Conservation (phyloP, 495 filamentous ascomycete species). For the Parachaetomium inaequale region DNA sequence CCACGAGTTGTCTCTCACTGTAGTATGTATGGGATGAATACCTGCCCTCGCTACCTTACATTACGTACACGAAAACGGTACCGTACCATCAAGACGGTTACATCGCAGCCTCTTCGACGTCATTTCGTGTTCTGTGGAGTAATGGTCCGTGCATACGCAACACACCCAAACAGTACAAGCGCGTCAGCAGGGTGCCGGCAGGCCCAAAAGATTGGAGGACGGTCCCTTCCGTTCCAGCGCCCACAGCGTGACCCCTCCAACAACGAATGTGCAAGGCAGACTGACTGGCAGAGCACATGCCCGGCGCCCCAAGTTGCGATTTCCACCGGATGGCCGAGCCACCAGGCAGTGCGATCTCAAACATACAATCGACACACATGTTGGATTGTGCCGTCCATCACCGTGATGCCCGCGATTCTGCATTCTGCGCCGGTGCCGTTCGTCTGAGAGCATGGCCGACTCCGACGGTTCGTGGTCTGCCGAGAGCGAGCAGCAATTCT, state of each 20-base stretch:
- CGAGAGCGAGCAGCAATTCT: slow-evolving; percentile 89
- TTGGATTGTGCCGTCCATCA: slow-evolving; percentile 11
- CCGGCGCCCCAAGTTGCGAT: neutral
- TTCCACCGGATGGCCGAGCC: slow-evolving; percentile 14
- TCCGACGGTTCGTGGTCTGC: slow-evolving; percentile 63
- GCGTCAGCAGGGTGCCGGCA: slow-evolving; percentile 11
- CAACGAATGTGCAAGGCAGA: neutral
- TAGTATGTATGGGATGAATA: neutral
- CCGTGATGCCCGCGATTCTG: slow-evolving; percentile 29
- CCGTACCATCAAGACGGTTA: neutral
- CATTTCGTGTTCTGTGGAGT: neutral
- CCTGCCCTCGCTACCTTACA: too few relatives aligned
- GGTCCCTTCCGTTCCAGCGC: neutral
- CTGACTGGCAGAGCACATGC: slow-evolving; percentile 10
- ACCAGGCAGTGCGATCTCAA: slow-evolving; percentile 1
- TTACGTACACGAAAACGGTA: neutral
- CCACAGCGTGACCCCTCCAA: neutral
- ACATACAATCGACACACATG: slow-evolving; percentile 9
- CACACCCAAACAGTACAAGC: slow-evolving; percentile 12
- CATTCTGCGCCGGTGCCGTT: slow-evolving; percentile 18
- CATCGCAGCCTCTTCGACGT: slow-evolving; percentile 1
- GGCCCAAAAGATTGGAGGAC: slow-evolving; percentile 4
- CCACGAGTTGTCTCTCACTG: neutral
- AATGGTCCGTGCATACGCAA: slow-evolving; percentile 22
- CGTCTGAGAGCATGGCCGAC: slow-evolving; percentile 50